These are phyloP conservation scores for Penstemon barbatus DNA, from an alignment of 257 asterid genomes.

Conservation along the genomic window DNA sequence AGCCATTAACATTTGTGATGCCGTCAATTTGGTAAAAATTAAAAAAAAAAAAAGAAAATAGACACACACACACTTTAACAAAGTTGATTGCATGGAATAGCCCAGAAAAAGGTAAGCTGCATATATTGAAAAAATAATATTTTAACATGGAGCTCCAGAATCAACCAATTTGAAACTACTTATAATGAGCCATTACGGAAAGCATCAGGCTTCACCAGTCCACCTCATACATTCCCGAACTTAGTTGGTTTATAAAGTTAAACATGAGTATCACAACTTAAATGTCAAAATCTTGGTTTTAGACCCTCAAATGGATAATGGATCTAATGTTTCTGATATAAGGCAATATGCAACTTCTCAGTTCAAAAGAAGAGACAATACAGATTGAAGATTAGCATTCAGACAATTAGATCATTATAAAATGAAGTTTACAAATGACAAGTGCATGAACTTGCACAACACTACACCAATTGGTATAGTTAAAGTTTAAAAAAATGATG, in stretches of 20 bases:
- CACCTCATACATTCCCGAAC: background rate
- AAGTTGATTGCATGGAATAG: conserved; percentile 14
- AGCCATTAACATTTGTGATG: conserved; percentile 33
- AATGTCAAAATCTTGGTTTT: no score
- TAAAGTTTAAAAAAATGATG: background rate
- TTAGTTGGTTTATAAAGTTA: no score
- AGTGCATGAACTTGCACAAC: background rate
- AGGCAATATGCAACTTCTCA: background rate
- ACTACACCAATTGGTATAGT: background rate
- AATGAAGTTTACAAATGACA: background rate
- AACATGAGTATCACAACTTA: no score
- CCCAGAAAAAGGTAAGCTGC: conserved; percentile 11
- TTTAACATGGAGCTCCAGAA: background rate
- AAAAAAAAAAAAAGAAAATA: background rate
- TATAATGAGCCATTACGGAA: conserved; percentile 3
- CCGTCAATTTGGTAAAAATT: conserved; percentile 17
- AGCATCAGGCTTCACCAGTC: conserved; percentile 15
- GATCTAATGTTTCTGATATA: background rate
- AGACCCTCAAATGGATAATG: no score
- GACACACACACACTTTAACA: background rate
- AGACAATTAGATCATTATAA: background rate
- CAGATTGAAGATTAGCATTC: background rate
- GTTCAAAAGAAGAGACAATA: conserved; percentile 12
- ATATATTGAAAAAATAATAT: conserved; percentile 7
- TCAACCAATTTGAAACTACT: conserved; percentile 21